Base-by-base conservation (phyloP, 495 filamentous ascomycete species). In the Penicillium subrubescens region DNA sequence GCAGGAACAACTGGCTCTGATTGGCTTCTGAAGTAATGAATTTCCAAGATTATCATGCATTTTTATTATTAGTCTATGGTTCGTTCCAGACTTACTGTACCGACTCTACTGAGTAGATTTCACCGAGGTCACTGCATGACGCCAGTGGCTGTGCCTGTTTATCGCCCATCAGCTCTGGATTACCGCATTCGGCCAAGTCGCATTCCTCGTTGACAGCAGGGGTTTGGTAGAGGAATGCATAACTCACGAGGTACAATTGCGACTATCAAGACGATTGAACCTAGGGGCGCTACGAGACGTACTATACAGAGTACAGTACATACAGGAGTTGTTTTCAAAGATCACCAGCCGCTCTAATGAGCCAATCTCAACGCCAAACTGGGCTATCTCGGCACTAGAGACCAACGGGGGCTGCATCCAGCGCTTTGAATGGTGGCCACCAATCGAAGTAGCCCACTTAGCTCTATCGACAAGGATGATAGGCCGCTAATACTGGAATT, bases 141-240 rank as follows among this genome's bases (percentile, higher is more conserved):
- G 66, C 63, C 60, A 41, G 69, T 69, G 69, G 69, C 69, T 69
- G 63, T 68, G 62, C 46, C 44, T 34, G 44, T 46, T 63, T 41
- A 52, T 48, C 55, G 33, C 52, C 39, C 27, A 63, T 14, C n/a
- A 37, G 19, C 31, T 43, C 51, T 37, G 23, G 61, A 25, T 44
- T 54, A 44, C 57, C 61, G 23, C 31, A 56, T 56, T 39, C 19
- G 39, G 41, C 67, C 39, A 46, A 29, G 15, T n/a, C 15, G 44
- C 64, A 71, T 71, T 71, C 69, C 48, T 64, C 44, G 53, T 35
- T 50, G 43, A 51, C 44, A 59, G 34, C 29, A 12, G 35, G 35
- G 58, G 6, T 34, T 31, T 21, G 25, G 53, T 17, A 8, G 14
- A 37, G 53, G 53, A 56, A 60, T 51, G 33, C 19, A 53, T 4